Conservation (phyloP, 2,329 filamentous ascomycete species). For the Epicoccum sorghinum region DNA sequence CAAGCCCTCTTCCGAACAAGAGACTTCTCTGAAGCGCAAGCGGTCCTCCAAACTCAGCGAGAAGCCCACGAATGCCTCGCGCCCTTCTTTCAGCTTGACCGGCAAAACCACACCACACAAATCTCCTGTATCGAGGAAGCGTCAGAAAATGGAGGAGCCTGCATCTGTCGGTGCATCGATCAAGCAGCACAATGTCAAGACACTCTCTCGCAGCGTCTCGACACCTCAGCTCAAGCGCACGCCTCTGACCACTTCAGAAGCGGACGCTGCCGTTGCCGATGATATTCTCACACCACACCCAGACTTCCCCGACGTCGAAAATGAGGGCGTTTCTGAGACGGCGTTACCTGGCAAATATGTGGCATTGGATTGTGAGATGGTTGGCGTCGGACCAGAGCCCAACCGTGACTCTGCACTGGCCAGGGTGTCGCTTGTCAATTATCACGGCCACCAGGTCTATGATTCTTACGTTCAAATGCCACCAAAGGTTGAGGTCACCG, state of each 20-base stretch:
- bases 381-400: conserved; percentile 73
- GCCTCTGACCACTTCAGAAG: conserved; percentile 58
- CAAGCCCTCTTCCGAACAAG: conserved; percentile 32
- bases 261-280: conserved; percentile 62
- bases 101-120: conserved; percentile 26
- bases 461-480: conserved; percentile 84
- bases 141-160: conserved; percentile 48
- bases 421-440: conserved; percentile 89
- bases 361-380: conserved; percentile 97
- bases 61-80: conserved; percentile 18
- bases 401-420: conserved; percentile 78
- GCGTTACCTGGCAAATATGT: conserved; percentile 86
- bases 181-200: conserved; percentile 52
- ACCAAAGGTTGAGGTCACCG: conserved; percentile 74
- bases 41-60: conserved; percentile 30
- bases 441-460: conserved; percentile 89
- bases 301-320: conserved; percentile 49
- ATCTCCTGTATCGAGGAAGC: conserved; percentile 34
- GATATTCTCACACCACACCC: conserved; percentile 55
- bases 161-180: conserved; percentile 39
- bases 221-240: conserved; percentile 46
- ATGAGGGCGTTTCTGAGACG: conserved; percentile 55
- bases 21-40: conserved; percentile 44
- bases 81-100: conserved; percentile 45
- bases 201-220: conserved; percentile 40